phyloP scores from a whole-genome alignment of 2,329 filamentous ascomycete genomes.

The Ophiocordyceps robertsii region DNA sequence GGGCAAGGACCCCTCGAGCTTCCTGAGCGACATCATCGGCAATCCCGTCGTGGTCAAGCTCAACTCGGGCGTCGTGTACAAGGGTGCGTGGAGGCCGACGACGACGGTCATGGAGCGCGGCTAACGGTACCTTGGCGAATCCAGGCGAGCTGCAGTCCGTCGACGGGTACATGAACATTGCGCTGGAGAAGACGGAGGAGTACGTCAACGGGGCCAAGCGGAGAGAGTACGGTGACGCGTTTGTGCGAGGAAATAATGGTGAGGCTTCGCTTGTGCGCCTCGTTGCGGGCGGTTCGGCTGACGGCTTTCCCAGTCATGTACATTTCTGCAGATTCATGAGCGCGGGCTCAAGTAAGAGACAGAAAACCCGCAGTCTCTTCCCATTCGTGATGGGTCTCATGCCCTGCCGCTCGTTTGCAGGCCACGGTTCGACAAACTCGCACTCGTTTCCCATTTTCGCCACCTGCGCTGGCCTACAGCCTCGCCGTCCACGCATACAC shows the following conservation, averaged over 20 bases:
- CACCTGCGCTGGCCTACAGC: constrained; percentile 15
- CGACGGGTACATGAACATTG: constrained; percentile 99
- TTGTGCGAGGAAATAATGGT: constrained; percentile 96
- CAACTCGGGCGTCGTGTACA: constrained; percentile 97
- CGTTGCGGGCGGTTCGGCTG: constrained; percentile 1
- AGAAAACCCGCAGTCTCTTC: not conserved
- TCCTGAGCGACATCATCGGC: constrained; percentile 88
- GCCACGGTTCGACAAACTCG: too few relatives aligned
- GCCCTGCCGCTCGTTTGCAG: too few relatives aligned
- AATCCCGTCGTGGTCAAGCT: constrained; percentile 91
- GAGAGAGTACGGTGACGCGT: constrained; percentile 82
- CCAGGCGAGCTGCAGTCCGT: constrained; percentile 89
- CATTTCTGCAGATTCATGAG: constrained; percentile 48
- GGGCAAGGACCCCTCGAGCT: constrained; percentile 84
- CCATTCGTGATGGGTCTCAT: not conserved
- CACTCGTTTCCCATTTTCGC: not conserved
- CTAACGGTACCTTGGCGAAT: not conserved
- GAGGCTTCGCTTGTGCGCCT: constrained; percentile 8
- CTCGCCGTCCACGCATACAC: constrained; percentile 48
- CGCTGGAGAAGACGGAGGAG: constrained; percentile 88
- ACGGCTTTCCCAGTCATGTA: constrained; percentile 44
- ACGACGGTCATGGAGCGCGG: too few relatives aligned
- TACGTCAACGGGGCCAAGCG: constrained; percentile 75
- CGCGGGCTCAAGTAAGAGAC: too few relatives aligned
- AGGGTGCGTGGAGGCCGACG: constrained; percentile 41